Evolutionary conservation across 2,329 filamentous ascomycete species (phyloP), one percentile per base, ranked within the genome.

Genomic region (Monosporascus sp.): DNA sequence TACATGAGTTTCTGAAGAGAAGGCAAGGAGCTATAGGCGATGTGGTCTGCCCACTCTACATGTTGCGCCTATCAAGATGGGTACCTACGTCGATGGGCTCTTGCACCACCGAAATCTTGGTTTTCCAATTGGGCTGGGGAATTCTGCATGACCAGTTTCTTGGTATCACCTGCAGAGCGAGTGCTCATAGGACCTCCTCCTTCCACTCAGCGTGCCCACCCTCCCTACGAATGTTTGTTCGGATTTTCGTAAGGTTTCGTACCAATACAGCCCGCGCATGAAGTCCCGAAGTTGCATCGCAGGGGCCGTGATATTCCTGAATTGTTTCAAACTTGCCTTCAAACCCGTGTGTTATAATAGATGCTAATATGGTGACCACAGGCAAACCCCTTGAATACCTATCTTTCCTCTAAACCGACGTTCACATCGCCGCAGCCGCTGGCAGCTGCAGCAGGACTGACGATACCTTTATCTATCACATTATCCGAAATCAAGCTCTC

Each of bases 351-450:
- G 58, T 63, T 56, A 71, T 69, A 73, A 63, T 65, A 69, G 58
- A 52, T 58, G 70, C 79, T 82, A 76, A 83, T 75, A 72, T 71
- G 66, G 68, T 61, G 22, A 68, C 71, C 69, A 68, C 64, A 88
- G 84, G 94, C 93, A 61, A 99, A 99, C 72, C 94, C 94, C 52
- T 76, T 99, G 59, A 97, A 97, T 73, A 99, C 94, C 47, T 97
- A 95, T 69, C 82, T 99, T 54, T 89, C 87, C 53, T 95, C 91
- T 31, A 93, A 95, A 69, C 92, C 94, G 44, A 83, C 83, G 50
- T 99, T 97, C 73, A 93, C 93, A 34, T 97, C 92, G 46, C 94
- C 94, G 44, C 85, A 93, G 69, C 94, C 94, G 4, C 76, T 99
- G 55, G 94, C 94, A 48, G 94, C 94, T 46, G 86, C 91, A 52